phyloP scores from a whole-genome alignment of 768 basidiomycete genomes.

The Suillus weaverae region DNA sequence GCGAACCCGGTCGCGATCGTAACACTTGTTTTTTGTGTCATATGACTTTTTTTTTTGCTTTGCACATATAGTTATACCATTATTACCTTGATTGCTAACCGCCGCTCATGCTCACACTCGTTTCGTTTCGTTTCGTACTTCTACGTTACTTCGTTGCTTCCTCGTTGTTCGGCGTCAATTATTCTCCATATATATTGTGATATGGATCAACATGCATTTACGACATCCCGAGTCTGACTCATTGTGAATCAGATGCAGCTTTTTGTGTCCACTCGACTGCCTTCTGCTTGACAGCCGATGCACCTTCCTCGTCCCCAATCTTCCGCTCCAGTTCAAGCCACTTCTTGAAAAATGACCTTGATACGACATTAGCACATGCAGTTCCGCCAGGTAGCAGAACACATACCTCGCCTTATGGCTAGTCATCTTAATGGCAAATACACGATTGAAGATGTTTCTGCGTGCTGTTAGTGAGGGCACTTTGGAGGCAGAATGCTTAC shows the following conservation, averaged over 20 bases:
- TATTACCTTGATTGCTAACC: slow-evolving; percentile 37
- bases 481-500: slow-evolving; percentile 37
- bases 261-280: slow-evolving; percentile 90
- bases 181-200: slow-evolving; percentile 37
- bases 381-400: background rate
- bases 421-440: slow-evolving; percentile 83
- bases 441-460: slow-evolving; percentile 86
- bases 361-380: slow-evolving; percentile 16
- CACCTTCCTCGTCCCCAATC: slow-evolving; percentile 86
- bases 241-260: slow-evolving; percentile 35
- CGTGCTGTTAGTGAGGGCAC: slow-evolving; percentile 3
- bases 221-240: slow-evolving; percentile 21
- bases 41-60: slow-evolving; percentile 18
- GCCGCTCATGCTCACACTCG: slow-evolving; percentile 45
- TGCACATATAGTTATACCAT: slow-evolving; percentile 39
- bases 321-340: slow-evolving; percentile 88
- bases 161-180: slow-evolving; percentile 33
- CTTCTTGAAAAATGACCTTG: slow-evolving; percentile 94
- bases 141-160: slow-evolving; percentile 34
- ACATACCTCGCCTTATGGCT: slow-evolving; percentile 93
- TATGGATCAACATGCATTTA: slow-evolving; percentile 29
- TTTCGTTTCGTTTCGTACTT: slow-evolving; percentile 54
- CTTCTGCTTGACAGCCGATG: slow-evolving; percentile 76
- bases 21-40: slow-evolving; percentile 23
- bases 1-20: slow-evolving; percentile 60